phyloP scores from a whole-genome alignment of 108 stramenopile genomes.

The Pseudonitzschia pungens region DNA sequence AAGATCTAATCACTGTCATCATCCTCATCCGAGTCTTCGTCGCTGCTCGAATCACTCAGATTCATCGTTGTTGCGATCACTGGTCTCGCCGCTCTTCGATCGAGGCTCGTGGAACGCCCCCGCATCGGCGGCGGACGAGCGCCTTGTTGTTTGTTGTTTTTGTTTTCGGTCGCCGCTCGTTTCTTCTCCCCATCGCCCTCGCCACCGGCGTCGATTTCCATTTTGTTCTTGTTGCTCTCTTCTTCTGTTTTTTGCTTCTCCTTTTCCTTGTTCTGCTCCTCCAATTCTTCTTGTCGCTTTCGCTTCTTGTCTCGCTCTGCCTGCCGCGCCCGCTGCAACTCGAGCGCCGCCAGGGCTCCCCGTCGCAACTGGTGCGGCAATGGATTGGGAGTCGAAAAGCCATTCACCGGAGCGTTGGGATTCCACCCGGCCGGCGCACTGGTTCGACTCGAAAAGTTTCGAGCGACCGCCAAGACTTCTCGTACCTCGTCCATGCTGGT shows the following conservation, averaged over 20 bases:
- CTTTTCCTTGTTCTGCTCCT: constrained; percentile 36
- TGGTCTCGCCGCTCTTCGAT: constrained; percentile 4
- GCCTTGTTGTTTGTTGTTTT: constrained; percentile 1
- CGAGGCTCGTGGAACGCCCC: constrained; percentile 7
- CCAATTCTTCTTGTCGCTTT: constrained; percentile 47
- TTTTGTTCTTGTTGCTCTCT: constrained; percentile 23
- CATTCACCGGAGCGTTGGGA: constrained; percentile 71
- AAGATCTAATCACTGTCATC: constrained; percentile 29
- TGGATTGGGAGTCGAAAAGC: constrained; percentile 84
- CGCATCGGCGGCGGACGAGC: constrained; percentile 3
- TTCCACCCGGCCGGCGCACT: constrained; percentile 86
- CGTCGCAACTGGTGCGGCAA: constrained; percentile 83
- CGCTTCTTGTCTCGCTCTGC: constrained; percentile 45
- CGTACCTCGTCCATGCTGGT: constrained; percentile 61
- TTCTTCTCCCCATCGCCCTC: constrained; percentile 19
- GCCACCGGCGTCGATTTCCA: constrained; percentile 13
- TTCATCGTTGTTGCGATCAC: constrained; percentile 52
- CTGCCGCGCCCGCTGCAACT: constrained; percentile 60
- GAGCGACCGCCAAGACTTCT: constrained; percentile 66
- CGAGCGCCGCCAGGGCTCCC: constrained; percentile 76
- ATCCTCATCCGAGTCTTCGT: constrained; percentile 53
- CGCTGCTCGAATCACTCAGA: constrained; percentile 71
- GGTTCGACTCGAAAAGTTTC: constrained; percentile 64
- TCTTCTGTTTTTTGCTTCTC: constrained; percentile 28
- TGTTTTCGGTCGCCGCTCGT: not conserved